These are phyloP conservation scores for Trichoderma polysporum DNA, from an alignment of 2,329 filamentous ascomycete species.

Conservation along the genomic window DNA sequence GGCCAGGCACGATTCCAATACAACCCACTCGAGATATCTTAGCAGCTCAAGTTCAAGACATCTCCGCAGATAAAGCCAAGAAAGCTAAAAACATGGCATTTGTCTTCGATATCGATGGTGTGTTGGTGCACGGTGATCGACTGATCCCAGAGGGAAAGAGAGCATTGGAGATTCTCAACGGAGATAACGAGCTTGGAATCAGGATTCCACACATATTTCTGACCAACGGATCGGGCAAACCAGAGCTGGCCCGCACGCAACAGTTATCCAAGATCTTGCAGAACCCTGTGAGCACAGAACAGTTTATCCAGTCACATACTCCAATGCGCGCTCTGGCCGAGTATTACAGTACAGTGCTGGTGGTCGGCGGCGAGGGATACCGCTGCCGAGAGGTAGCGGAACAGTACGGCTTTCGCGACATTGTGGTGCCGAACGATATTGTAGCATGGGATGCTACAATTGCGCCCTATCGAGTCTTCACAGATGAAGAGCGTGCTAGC, in stretches of 20 bases:
- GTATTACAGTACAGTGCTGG: conserved; percentile 4
- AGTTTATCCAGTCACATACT: conserved; percentile 15
- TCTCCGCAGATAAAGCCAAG: conserved; percentile 8
- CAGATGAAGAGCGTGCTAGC: conserved; percentile 6
- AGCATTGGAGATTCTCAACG: conserved; percentile 8
- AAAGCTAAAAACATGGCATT: conserved; percentile 17
- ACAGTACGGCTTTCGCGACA: conserved; percentile 11
- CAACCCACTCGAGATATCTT: conserved; percentile 1
- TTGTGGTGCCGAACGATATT: conserved; percentile 11
- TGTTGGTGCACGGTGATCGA: not conserved
- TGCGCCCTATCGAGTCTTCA: conserved; percentile 7
- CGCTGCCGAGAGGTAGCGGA: conserved; percentile 12
- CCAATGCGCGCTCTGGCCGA: conserved; percentile 14
- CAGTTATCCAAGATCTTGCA: conserved; percentile 11
- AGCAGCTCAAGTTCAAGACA: conserved; percentile 10
- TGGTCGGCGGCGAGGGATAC: conserved; percentile 13
- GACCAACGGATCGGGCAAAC: conserved; percentile 13
- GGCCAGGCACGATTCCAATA: not conserved
- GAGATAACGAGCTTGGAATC: conserved; percentile 12
- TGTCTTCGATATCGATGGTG: conserved; percentile 12
- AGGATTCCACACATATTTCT: conserved; percentile 12
- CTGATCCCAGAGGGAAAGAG: conserved; percentile 14
- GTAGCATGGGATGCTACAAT: conserved; percentile 13
- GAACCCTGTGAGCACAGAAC: conserved; percentile 11
- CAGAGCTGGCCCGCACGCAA: conserved; percentile 10